Evolutionary conservation across 2,329 filamentous ascomycete species (phyloP).

Genomic region (Neonectria coccinea): DNA sequence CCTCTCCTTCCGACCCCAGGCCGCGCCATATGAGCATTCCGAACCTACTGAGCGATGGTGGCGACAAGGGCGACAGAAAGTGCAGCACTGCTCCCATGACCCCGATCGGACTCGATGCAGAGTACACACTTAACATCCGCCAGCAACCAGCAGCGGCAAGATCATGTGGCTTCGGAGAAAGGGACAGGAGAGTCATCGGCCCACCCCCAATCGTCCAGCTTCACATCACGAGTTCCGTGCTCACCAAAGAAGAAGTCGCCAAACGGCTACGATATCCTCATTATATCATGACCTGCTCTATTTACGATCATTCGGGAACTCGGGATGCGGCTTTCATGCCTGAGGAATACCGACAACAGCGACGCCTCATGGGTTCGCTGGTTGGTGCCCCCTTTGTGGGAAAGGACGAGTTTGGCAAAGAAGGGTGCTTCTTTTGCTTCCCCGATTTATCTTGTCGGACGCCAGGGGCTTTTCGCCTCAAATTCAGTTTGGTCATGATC

Average conservation of each 20-base stretch:
- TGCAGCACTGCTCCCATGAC: slow-evolving; percentile 11
- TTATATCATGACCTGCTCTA: slow-evolving; percentile 80
- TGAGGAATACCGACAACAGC: slow-evolving; percentile 77
- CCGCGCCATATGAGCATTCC: slow-evolving; percentile 43
- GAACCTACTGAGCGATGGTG: slow-evolving; percentile 33
- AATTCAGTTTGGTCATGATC: slow-evolving; percentile 79
- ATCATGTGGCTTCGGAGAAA: slow-evolving; percentile 85
- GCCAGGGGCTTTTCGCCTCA: slow-evolving; percentile 79
- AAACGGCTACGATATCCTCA: slow-evolving; percentile 69
- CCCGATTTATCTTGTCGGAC: slow-evolving; percentile 84
- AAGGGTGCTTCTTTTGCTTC: slow-evolving; percentile 89
- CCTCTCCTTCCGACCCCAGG: slow-evolving; percentile 31
- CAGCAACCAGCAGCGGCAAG: slow-evolving; percentile 84
- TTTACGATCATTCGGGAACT: slow-evolving; percentile 76
- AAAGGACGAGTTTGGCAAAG: slow-evolving; percentile 76
- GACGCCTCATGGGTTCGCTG: slow-evolving; percentile 82
- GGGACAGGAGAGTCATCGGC: slow-evolving; percentile 84
- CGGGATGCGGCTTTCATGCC: slow-evolving; percentile 79
- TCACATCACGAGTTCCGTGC: slow-evolving; percentile 68
- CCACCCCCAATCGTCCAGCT: slow-evolving; percentile 86
- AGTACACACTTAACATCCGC: slow-evolving; percentile 63
- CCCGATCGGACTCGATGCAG: slow-evolving; percentile 31
- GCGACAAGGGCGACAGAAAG: background rate
- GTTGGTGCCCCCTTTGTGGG: slow-evolving; percentile 83
- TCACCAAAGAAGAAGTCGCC: slow-evolving; percentile 65